These are phyloP conservation scores for Suillus fuscotomentosus DNA, from an alignment of 768 basidiomycete genomes.

Conservation along the genomic window DNA sequence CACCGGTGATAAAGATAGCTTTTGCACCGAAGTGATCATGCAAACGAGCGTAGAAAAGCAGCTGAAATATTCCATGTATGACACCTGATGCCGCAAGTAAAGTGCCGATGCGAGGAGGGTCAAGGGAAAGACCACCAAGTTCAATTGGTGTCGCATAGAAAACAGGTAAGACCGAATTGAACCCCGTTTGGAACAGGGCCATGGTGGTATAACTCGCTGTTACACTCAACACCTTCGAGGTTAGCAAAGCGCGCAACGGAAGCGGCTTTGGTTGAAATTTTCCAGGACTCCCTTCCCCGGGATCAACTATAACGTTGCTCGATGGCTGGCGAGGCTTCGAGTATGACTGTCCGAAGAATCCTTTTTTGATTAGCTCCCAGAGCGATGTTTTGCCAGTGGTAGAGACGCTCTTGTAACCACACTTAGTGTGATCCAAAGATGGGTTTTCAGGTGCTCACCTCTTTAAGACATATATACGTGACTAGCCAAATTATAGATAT, in stretches of 20 bases:
- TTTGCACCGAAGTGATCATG: conserved; percentile 53
- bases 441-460: conserved; percentile 31
- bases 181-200: conserved; percentile 61
- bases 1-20: background rate
- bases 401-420: background rate
- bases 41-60: conserved; percentile 57
- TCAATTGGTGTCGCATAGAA: conserved; percentile 31
- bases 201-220: conserved; percentile 59
- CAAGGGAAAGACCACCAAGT: conserved; percentile 26
- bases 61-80: conserved; percentile 46
- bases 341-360: background rate
- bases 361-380: background rate
- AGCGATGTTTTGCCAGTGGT: background rate
- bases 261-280: conserved; percentile 22
- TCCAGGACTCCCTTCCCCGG: background rate
- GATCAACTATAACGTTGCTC: background rate
- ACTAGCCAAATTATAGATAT: conserved; percentile 49
- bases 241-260: conserved; percentile 50
- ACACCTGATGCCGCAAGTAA: conserved; percentile 25
- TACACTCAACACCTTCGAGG: conserved; percentile 52
- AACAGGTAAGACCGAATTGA: conserved; percentile 42
- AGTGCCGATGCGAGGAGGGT: conserved; percentile 30
- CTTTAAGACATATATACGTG: conserved; percentile 51
- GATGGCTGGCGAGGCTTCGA: background rate
- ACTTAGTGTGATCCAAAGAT: background rate